Evolutionary conservation across 495 filamentous ascomycete genomes (phyloP).

Genomic region (Penicillium malachiteum): DNA sequence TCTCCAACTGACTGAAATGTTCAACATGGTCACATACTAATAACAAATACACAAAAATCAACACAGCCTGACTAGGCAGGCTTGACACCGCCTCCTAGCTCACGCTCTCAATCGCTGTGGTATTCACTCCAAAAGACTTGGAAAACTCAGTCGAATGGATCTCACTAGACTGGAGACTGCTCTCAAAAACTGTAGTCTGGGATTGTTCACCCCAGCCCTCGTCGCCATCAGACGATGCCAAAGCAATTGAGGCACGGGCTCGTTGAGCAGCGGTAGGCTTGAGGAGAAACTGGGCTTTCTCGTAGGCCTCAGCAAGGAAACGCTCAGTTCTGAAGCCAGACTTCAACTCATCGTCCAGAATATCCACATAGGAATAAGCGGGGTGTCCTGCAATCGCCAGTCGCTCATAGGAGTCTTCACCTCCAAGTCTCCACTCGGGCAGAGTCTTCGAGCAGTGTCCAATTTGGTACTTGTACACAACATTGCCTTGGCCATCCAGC

Average conservation of each 20-base stretch:
- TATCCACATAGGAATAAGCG: constrained; percentile 21
- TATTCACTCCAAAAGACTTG: background rate
- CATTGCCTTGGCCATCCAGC: constrained; percentile 5
- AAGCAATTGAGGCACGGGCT: background rate
- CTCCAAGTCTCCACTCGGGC: constrained; percentile 23
- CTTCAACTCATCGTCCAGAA: constrained; percentile 16
- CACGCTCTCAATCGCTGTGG: background rate
- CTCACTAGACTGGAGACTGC: background rate
- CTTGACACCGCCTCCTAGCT: too few species aligned
- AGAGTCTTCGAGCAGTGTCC: constrained; percentile 5
- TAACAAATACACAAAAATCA: too few species aligned
- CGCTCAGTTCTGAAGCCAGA: constrained; percentile 16
- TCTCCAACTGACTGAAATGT: too few species aligned
- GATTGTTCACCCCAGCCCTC: constrained; percentile 8
- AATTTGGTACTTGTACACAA: constrained; percentile 16
- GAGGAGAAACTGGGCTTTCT: background rate
- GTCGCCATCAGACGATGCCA: background rate
- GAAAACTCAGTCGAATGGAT: background rate
- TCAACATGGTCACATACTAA: too few species aligned
- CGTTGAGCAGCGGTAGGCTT: background rate
- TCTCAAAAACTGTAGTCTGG: constrained; percentile 2
- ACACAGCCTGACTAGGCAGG: too few species aligned
- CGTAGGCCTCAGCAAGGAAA: background rate
- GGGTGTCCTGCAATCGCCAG: constrained; percentile 15
- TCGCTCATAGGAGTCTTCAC: constrained; percentile 21